Conservation (phyloP, 495 filamentous ascomycete species). For the Cercophora sp. region DNA sequence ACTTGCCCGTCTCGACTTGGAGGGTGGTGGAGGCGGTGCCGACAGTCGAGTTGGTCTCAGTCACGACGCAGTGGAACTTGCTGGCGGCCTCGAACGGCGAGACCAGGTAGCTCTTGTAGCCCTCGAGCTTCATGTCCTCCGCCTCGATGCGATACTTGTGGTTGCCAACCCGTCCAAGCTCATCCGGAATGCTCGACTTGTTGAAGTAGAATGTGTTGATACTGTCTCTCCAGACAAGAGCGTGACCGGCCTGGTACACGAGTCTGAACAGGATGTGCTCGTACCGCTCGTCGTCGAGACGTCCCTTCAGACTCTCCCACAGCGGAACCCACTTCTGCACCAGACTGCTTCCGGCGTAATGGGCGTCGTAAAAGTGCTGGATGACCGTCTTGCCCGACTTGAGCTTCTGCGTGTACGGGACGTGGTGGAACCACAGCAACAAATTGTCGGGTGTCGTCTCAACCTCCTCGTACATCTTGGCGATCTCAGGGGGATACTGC, state of each 20-base stretch:
- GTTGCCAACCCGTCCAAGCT: slow-evolving; percentile 48
- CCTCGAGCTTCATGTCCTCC: slow-evolving; percentile 55
- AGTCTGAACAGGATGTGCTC: slow-evolving; percentile 53
- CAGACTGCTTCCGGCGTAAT: slow-evolving; percentile 58
- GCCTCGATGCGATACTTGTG: slow-evolving; percentile 63
- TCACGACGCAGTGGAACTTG: slow-evolving; percentile 21
- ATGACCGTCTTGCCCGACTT: slow-evolving; percentile 66
- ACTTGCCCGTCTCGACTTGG: slow-evolving; percentile 46
- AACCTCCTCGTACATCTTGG: slow-evolving; percentile 53
- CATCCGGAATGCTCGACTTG: slow-evolving; percentile 56
- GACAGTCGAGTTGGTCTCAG: slow-evolving; percentile 37
- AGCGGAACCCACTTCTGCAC: slow-evolving; percentile 53
- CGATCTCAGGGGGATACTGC: slow-evolving; percentile 61
- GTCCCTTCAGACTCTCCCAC: slow-evolving; percentile 53
- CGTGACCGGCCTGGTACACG: slow-evolving; percentile 63
- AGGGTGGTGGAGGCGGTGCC: slow-evolving; percentile 49
- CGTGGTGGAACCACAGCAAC: slow-evolving; percentile 73
- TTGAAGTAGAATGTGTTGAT: slow-evolving; percentile 59
- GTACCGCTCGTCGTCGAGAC: slow-evolving; percentile 60
- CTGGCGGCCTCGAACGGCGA: slow-evolving; percentile 56
- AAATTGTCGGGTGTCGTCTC: slow-evolving; percentile 66
- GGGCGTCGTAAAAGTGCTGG: slow-evolving; percentile 71
- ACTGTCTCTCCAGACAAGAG: slow-evolving; percentile 65
- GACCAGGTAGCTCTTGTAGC: slow-evolving; percentile 49
- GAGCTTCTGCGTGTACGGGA: slow-evolving; percentile 61